Conservation (phyloP, 768 basidiomycete species). For the Boletellus sp. region DNA sequence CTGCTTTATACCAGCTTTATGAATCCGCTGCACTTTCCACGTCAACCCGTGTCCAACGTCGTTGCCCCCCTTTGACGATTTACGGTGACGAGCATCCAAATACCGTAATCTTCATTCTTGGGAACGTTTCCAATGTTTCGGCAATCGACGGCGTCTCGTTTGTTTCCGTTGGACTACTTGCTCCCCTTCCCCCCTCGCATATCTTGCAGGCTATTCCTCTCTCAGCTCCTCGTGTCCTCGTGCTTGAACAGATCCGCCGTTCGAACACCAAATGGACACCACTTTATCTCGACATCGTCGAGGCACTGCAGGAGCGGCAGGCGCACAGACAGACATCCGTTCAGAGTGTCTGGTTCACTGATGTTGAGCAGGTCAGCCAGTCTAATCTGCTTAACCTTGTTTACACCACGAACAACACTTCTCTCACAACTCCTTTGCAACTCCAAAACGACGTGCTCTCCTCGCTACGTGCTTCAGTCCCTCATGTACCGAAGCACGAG, state of each 20-base stretch:
- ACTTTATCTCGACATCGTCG: constrained; percentile 77
- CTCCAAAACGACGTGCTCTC: constrained; percentile 40
- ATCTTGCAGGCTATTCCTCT: constrained; percentile 59
- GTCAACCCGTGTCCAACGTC: constrained; percentile 56
- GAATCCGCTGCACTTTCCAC: constrained; percentile 67
- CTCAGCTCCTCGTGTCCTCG: constrained; percentile 63
- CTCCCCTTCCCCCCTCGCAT: constrained; percentile 57
- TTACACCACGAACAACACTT: constrained; percentile 35
- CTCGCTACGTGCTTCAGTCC: constrained; percentile 28
- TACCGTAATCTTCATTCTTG: constrained; percentile 71
- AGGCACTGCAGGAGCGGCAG: constrained; percentile 61
- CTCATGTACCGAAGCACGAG: constrained; percentile 87
- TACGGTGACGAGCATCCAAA: constrained; percentile 54
- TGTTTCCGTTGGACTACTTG: constrained; percentile 62
- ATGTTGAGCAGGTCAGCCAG: constrained; percentile 35
- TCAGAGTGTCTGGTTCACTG: constrained; percentile 61
- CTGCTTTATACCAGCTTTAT: constrained; percentile 52
- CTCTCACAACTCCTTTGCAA: constrained; percentile 42
- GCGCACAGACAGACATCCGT: constrained; percentile 49
- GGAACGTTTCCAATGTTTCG: constrained; percentile 41
- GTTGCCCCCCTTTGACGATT: constrained; percentile 51
- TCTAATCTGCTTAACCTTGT: constrained; percentile 53
- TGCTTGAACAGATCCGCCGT: constrained; percentile 74
- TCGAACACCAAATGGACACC: constrained; percentile 88
- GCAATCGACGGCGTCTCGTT: constrained; percentile 58